A percentile compares a stretch with the other conserved stretches of the same genome.
Conservation (phyloP, 2,329 filamentous ascomycete genomes). For the Penicillium sp. region DNA sequence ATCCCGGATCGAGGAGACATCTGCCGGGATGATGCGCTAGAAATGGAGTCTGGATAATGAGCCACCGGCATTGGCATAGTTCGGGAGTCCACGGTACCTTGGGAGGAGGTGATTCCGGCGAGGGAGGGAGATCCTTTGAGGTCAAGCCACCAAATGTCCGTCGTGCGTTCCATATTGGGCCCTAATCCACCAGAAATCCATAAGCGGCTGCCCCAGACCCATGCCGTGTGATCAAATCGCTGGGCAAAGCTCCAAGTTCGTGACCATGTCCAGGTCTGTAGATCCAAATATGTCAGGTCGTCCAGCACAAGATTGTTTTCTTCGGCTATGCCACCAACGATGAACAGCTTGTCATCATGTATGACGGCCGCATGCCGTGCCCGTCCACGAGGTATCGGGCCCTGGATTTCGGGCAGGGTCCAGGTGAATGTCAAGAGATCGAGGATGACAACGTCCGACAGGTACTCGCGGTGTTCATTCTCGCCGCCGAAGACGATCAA, state of each 20-base stretch:
- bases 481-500: constrained; percentile 96
- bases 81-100: constrained; percentile 50
- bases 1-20: constrained; percentile 40
- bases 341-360: constrained; percentile 93
- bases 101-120: constrained; percentile 62
- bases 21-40: constrained; percentile 35
- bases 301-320: constrained; percentile 90
- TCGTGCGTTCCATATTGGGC: constrained; percentile 94
- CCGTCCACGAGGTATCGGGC: constrained; percentile 81
- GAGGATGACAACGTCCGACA: constrained; percentile 94
- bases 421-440: constrained; percentile 92
- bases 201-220: constrained; percentile 86
- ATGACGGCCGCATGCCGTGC: constrained; percentile 91
- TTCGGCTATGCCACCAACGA: constrained; percentile 92
- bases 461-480: constrained; percentile 93
- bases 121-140: constrained; percentile 87
- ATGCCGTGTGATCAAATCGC: constrained; percentile 91
- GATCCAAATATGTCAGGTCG: constrained; percentile 92
- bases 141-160: constrained; percentile 96
- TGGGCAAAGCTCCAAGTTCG: constrained; percentile 92
- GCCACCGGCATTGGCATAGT: constrained; percentile 31
- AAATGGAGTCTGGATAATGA: constrained; percentile 38
- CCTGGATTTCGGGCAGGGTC: constrained; percentile 85
- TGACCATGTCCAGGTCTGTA: constrained; percentile 98
- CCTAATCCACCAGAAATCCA: constrained; percentile 97